These are phyloP conservation scores for Hypoxylon sp. DNA, from an alignment of 2,329 filamentous ascomycete species.

Conservation along the genomic window DNA sequence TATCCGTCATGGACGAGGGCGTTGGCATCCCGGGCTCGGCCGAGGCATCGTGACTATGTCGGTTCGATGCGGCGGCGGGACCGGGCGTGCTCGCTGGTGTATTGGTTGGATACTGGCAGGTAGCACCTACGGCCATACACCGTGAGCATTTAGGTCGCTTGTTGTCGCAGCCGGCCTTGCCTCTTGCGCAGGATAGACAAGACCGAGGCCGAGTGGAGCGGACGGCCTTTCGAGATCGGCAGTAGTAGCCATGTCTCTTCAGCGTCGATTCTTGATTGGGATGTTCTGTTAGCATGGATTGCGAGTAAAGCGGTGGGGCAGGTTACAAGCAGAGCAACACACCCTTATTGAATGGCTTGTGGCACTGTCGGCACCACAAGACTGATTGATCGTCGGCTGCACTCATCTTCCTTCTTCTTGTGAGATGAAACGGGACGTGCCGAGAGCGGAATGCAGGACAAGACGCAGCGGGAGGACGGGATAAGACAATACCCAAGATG, in stretches of 20 bases:
- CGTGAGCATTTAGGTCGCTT: conserved; percentile 49
- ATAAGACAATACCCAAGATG: no score
- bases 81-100: no score
- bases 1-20: no score
- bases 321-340: no score
- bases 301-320: conserved; percentile 11
- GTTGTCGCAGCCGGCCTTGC: conserved; percentile 51
- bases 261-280: conserved; percentile 48
- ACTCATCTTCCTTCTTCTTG: no score
- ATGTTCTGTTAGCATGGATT: conserved; percentile 28
- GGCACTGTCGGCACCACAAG: conserved; percentile 49
- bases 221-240: conserved; percentile 48
- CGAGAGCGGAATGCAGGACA: no score
- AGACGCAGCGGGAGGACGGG: no score
- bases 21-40: no score
- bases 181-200: conserved; percentile 49
- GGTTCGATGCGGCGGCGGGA: no score
- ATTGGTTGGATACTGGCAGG: conserved; percentile 50
- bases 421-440: no score
- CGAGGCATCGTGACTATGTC: no score
- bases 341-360: conserved; percentile 53
- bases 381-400: conserved; percentile 25
- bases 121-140: conserved; percentile 46
- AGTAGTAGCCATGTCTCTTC: conserved; percentile 56
- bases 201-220: conserved; percentile 43